Percentiles rank a stretch among this genome's conserved stretches.
Evolutionary conservation across 2,329 filamentous ascomycete species (phyloP).

Genomic region (Cladophialophora bantiana): DNA sequence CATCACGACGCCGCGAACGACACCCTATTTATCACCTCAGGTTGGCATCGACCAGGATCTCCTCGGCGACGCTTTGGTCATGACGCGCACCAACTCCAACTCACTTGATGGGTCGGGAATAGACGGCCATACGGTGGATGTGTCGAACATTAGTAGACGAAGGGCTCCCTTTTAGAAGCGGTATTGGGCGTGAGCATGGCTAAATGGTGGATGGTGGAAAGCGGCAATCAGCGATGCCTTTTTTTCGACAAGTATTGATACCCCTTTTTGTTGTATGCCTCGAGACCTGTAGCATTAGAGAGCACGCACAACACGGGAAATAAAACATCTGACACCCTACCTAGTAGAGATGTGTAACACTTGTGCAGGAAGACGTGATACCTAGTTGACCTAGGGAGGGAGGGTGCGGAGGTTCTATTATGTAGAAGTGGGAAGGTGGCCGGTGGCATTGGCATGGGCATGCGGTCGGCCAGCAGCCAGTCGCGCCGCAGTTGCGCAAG

Average conservation of each 20-base stretch:
- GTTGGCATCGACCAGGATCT: conserved; percentile 25
- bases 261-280: conserved; percentile 18
- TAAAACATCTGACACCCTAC: background rate
- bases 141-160: conserved; percentile 4
- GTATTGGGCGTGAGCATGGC: background rate
- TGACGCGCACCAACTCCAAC: conserved; percentile 24
- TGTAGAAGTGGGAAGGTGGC: conserved; percentile 12
- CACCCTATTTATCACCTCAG: conserved; percentile 30
- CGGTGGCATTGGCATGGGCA: conserved; percentile 27
- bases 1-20: conserved; percentile 26
- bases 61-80: conserved; percentile 28
- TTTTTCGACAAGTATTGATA: conserved; percentile 15
- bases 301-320: conserved; percentile 18
- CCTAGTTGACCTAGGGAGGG: background rate
- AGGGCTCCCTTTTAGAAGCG: background rate
- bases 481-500: conserved; percentile 16
- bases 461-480: background rate
- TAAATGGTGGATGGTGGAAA: conserved; percentile 4
- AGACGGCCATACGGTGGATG: conserved; percentile 1
- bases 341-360: conserved; percentile 11
- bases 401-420: conserved; percentile 1
- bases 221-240: conserved; percentile 5
- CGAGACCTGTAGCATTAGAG: conserved; percentile 20
- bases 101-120: background rate
- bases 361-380: background rate